phyloP scores from a whole-genome alignment of 2,329 filamentous ascomycete species.

The Arthrobotrys sphaeroides region DNA sequence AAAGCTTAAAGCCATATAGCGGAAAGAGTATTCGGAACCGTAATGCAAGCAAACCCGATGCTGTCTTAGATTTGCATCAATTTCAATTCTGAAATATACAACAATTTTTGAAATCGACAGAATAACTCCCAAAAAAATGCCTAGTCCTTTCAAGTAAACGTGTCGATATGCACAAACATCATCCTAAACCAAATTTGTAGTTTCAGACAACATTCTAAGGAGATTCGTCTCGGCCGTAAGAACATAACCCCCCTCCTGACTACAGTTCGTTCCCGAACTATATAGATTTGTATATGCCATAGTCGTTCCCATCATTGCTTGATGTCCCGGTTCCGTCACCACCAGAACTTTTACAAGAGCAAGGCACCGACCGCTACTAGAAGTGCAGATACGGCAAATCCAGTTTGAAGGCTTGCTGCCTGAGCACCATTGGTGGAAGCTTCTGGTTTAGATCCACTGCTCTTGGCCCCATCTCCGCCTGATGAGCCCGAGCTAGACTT shows the following conservation, averaged over 20 bases:
- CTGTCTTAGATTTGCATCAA: background rate
- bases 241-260: background rate
- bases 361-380: conserved; percentile 24
- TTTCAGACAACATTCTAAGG: background rate
- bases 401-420: background rate
- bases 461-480: background rate
- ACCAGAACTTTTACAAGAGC: background rate
- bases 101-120: background rate
- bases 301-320: background rate
- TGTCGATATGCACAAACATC: background rate
- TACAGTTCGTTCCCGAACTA: background rate
- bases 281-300: background rate
- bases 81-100: background rate
- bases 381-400: conserved; percentile 29
- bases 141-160: background rate
- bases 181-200: background rate
- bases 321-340: background rate
- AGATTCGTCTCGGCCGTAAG: background rate
- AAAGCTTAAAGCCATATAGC: too few relatives aligned
- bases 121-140: conserved; percentile 4
- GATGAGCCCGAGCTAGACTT: background rate
- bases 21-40: background rate
- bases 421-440: conserved; percentile 2
- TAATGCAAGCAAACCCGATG: background rate
- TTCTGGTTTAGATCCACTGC: background rate